These are phyloP conservation scores for Abrus precatorius DNA, from an alignment of 306 rosid genomes.

Conservation along the genomic window DNA sequence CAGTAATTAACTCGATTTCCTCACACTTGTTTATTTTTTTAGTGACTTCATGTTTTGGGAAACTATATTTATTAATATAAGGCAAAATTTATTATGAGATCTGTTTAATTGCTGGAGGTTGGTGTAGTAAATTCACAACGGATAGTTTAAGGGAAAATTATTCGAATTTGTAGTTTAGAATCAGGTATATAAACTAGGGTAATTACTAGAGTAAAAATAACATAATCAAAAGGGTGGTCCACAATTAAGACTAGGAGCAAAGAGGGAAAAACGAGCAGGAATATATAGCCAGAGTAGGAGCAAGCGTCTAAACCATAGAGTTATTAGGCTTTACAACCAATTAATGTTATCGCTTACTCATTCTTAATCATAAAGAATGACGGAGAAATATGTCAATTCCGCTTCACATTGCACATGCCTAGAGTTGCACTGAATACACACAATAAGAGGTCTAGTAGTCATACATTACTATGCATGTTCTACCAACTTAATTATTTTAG, in stretches of 20 bases:
- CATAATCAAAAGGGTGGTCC: conserved; percentile 58
- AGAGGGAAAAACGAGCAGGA: conserved; percentile 52
- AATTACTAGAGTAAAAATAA: background rate
- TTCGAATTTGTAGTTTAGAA: conserved; percentile 30
- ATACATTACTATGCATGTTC: conserved; percentile 53
- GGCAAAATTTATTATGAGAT: background rate
- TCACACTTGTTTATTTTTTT: background rate
- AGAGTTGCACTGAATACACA: conserved; percentile 55
- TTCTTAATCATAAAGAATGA: conserved; percentile 57
- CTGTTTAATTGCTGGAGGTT: background rate
- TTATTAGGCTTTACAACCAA: conserved; percentile 61
- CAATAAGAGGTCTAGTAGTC: conserved; percentile 53
- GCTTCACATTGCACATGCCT: conserved; percentile 65
- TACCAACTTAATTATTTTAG: conserved; percentile 49
- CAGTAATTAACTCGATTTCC: conserved; percentile 19
- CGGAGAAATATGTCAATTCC: conserved; percentile 55
- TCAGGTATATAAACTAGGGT: conserved; percentile 23
- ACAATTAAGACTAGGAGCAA: conserved; percentile 37
- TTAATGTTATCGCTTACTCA: conserved; percentile 45
- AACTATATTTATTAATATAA: background rate
- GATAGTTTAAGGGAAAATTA: conserved; percentile 22
- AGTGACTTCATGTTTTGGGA: conserved; percentile 30
- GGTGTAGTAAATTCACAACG: conserved; percentile 5
- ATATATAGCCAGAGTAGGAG: conserved; percentile 59
- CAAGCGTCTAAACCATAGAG: conserved; percentile 56